Conservation (phyloP, 257 asterid species). For the Lycium ferocissimum region DNA sequence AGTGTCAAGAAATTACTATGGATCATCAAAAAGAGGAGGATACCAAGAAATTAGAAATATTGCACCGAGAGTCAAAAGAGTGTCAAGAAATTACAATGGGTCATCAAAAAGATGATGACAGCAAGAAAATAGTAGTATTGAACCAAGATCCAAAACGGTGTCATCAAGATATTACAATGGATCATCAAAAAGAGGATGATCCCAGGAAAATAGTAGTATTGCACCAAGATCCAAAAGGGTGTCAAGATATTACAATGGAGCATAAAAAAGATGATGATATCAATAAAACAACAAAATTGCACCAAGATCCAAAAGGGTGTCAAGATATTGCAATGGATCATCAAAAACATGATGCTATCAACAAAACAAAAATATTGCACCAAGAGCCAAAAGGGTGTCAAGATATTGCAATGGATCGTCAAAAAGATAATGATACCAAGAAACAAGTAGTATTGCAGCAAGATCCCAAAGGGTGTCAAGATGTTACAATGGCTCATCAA, state of each 20-base stretch:
- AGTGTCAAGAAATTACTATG: neutral
- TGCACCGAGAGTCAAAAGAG: conserved; percentile 17
- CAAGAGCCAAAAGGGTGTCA: conserved; percentile 18
- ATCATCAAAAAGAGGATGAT: neutral
- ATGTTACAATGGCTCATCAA: neutral
- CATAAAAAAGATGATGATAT: neutral
- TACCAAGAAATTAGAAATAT: neutral
- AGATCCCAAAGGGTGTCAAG: neutral
- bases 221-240: conserved; percentile 6
- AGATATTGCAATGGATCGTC: neutral
- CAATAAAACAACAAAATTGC: neutral
- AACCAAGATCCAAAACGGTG: neutral
- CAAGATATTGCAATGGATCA: neutral
- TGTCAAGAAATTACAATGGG: neutral
- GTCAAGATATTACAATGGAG: neutral
- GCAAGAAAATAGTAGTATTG: neutral
- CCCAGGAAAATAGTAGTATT: neutral
- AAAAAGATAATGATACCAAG: neutral
- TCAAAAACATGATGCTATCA: neutral
- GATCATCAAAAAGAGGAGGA: neutral
- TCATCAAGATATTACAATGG: neutral
- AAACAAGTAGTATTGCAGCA: neutral
- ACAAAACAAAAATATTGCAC: neutral
- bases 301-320: neutral
- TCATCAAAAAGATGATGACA: neutral